Conservation (phyloP, 2,329 filamentous ascomycete species). For the Biscogniauxia sp. region DNA sequence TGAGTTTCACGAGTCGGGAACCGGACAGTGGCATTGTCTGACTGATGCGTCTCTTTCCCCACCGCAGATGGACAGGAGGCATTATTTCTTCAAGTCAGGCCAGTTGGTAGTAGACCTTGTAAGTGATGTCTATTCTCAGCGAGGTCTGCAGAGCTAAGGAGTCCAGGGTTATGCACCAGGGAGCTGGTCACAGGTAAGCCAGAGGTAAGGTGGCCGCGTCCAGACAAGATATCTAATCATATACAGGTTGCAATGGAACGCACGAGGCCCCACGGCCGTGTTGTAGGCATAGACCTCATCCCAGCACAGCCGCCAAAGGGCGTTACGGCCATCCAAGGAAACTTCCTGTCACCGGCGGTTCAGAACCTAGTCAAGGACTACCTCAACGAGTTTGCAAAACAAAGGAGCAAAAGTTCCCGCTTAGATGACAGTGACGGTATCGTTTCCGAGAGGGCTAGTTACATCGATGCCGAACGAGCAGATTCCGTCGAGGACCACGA, state of each 20-base stretch:
- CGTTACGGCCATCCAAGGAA: constrained; percentile 91
- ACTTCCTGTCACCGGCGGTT: constrained; percentile 78
- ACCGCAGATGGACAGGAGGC: constrained; percentile 73
- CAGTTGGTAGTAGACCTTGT: constrained; percentile 90
- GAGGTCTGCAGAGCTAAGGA: constrained; percentile 8
- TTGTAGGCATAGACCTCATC: constrained; percentile 92
- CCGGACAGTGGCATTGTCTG: not conserved
- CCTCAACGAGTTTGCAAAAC: constrained; percentile 51
- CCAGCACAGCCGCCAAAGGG: constrained; percentile 87
- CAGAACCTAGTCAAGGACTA: constrained; percentile 75
- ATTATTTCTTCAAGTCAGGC: constrained; percentile 73
- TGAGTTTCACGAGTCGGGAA: constrained; percentile 33
- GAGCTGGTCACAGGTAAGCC: constrained; percentile 64
- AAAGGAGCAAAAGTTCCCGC: not conserved
- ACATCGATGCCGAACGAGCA: constrained; percentile 64
- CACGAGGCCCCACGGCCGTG: constrained; percentile 71
- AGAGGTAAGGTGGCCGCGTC: not conserved
- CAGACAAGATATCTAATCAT: constrained; percentile 11
- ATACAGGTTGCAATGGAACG: constrained; percentile 74
- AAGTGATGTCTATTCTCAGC: constrained; percentile 30
- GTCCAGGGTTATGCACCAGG: constrained; percentile 72
- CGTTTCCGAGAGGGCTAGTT: constrained; percentile 50
- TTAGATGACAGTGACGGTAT: constrained; percentile 23
- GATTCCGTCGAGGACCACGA: constrained; percentile 34
- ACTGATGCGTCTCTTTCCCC: constrained; percentile 4